phyloP scores from a whole-genome alignment of 2,329 filamentous ascomycete species.

The Ceratocystis ficicola region DNA sequence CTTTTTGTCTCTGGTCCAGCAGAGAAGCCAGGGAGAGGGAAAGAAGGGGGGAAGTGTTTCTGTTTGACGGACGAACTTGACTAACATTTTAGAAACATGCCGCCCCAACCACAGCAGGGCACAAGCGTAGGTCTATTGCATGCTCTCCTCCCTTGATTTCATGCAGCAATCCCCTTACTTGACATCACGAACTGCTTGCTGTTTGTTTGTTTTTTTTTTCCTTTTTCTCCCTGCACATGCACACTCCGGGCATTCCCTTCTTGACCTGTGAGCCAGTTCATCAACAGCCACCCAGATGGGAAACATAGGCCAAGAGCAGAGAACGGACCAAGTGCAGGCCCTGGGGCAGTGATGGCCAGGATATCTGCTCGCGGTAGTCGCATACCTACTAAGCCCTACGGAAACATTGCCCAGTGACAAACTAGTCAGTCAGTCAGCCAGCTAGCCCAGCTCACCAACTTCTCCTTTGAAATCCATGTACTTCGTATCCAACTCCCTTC shows the following conservation, averaged over 20 bases:
- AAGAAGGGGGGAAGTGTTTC: no score
- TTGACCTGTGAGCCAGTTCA: background rate
- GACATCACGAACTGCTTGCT: no score
- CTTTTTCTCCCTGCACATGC: background rate
- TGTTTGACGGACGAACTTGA: background rate
- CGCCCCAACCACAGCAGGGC: background rate
- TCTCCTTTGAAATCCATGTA: background rate
- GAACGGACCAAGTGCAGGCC: background rate
- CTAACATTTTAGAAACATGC: background rate
- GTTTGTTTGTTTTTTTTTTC: background rate
- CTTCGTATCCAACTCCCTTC: background rate
- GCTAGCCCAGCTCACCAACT: background rate
- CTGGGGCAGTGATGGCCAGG: background rate
- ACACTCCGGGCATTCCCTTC: slow-evolving; percentile 4
- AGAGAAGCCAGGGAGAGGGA: no score
- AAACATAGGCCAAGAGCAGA: background rate
- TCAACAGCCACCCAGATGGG: background rate
- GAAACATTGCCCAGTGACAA: background rate
- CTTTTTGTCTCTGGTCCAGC: background rate
- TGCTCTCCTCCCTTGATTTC: background rate
- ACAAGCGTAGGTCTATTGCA: background rate
- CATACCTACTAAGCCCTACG: background rate
- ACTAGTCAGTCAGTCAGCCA: background rate
- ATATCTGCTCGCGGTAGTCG: background rate
- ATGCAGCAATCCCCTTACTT: background rate